Evolutionary conservation across 805 yeast genomes (phyloP), one percentile per base, ranked within the genome.

Genomic region (Tetrapisispora nanseiensis): DNA sequence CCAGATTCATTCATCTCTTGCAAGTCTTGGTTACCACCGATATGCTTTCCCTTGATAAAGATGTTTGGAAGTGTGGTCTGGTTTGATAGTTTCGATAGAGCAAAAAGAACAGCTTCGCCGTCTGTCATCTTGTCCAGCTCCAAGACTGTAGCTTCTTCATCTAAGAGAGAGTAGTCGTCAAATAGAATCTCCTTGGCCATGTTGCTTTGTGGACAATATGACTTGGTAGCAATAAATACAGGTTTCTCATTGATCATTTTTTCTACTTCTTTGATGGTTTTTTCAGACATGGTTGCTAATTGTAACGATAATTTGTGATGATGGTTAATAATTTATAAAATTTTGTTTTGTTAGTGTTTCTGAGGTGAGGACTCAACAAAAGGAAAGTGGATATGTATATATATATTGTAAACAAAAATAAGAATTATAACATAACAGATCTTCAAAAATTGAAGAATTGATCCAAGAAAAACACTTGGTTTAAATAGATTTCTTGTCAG

Each of bases 41-140:
- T 77, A 70, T 86, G 95, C 67, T 87, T 75, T 46, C 95, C 95
- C 40, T 72, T 79, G 61, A 90, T 86, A 68, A 82, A 90, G 54
- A 90, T 74, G 63, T 82, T 85, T 48, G 98, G 98, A 48, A 90
- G 97, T 36, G 97, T 86, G 50, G 78, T 74, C 71, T 90, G 97
- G 45, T 94, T 90, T 33, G 95, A 84, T 46, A 86, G 63, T 59
- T 80, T 76, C 38, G 62, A 62, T 48, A 90, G 71, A 50, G 94
- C 95, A 37, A 69, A 79, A 68, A 87, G 96, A 51, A 87, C 75
- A 30, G 79, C 87, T 37, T 67, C 67, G 40, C 97, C 97, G 45
- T 86, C 89, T 13, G 66, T 72, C 44, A 68, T 67, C 70, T 76
- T 46, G 64, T 70, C 57, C 55, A 66, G 48, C 54, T 68, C 70